A percentile compares a stretch with the other conserved stretches of the same genome.
These are phyloP conservation scores for Suillus variegatus DNA, from an alignment of 768 basidiomycete genomes.

Conservation along the genomic window DNA sequence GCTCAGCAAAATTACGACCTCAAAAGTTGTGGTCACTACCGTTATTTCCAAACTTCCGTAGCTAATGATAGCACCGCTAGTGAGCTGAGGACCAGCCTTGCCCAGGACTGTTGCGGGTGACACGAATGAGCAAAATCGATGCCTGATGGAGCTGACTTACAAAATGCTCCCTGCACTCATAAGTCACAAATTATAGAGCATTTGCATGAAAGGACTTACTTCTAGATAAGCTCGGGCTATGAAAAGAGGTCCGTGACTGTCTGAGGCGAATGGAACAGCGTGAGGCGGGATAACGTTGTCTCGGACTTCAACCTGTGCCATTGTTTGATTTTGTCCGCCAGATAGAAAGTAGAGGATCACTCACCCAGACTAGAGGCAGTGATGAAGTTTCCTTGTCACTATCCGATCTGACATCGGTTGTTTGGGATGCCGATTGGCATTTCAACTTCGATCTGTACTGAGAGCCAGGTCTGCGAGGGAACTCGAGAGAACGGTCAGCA, in stretches of 20 bases:
- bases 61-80: constrained; percentile 26
- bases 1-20: neutral
- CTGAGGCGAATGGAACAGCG: constrained; percentile 28
- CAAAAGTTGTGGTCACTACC: constrained; percentile 10
- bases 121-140: neutral
- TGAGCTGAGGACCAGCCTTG: constrained; percentile 27
- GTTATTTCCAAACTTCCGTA: constrained; percentile 24
- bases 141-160: constrained; percentile 16
- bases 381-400: constrained; percentile 16
- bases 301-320: constrained; percentile 24
- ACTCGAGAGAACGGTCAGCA: neutral
- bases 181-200: neutral
- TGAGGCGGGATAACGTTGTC: constrained; percentile 32
- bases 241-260: constrained; percentile 28
- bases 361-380: constrained; percentile 29
- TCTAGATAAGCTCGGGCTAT: constrained; percentile 27
- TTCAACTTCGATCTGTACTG: neutral
- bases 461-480: neutral
- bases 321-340: neutral
- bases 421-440: neutral
- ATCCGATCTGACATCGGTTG: neutral
- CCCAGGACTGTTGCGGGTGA: constrained; percentile 22
- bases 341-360: constrained; percentile 3
- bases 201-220: constrained; percentile 5
- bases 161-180: constrained; percentile 24